Conservation (phyloP, 208 protist species). For the Acanthamoeba lenticulata region DNA sequence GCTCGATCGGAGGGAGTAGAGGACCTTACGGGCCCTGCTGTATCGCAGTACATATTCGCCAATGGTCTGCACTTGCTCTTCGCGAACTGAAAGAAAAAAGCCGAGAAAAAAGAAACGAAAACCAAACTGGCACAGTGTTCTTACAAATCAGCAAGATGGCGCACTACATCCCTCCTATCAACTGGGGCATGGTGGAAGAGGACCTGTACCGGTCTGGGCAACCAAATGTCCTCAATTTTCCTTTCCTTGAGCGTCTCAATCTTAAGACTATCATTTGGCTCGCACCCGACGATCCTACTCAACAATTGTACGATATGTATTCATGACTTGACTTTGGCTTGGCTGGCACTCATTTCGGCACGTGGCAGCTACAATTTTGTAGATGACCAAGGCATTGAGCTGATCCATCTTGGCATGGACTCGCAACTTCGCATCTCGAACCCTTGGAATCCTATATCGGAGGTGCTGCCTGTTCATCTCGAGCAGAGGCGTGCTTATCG, state of each 20-base stretch:
- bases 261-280: conserved; percentile 96
- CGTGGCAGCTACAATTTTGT: conserved; percentile 89
- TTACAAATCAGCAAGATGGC: neutral
- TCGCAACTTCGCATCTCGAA: conserved; percentile 47
- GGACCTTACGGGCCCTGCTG: neutral
- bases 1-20: neutral
- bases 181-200: conserved; percentile 97
- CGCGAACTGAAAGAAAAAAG: neutral
- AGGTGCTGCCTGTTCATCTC: conserved; percentile 59
- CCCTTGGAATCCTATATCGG: conserved; percentile 85
- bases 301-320: conserved; percentile 86
- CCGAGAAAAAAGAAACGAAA: neutral
- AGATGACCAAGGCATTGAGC: conserved; percentile 93
- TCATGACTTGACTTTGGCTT: neutral
- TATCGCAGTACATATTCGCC: neutral
- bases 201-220: conserved; percentile 96
- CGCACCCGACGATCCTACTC: conserved; percentile 92
- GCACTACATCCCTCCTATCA: conserved; percentile 76
- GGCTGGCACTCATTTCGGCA: neutral
- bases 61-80: neutral
- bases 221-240: conserved; percentile 95
- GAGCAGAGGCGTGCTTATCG: neutral
- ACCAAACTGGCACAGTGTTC: neutral
- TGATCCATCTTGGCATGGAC: conserved; percentile 81
- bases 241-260: conserved; percentile 95